phyloP scores from a whole-genome alignment of 2,329 filamentous ascomycete genomes.

The Alternaria alternata region DNA sequence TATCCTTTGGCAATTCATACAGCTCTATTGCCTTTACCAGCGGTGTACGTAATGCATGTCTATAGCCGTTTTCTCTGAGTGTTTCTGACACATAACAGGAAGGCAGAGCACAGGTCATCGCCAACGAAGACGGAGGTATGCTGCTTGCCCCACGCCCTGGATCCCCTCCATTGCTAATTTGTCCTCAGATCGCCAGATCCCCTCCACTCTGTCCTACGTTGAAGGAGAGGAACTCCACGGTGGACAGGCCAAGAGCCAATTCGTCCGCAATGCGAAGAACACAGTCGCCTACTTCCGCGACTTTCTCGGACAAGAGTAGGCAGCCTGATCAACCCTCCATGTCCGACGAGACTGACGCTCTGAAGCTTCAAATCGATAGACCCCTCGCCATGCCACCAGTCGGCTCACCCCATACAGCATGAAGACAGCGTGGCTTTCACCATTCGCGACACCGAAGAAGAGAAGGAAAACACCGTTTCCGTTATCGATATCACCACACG shows the following conservation, averaged over 20 bases:
- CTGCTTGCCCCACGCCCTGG: constrained; percentile 24
- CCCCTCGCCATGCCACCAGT: constrained; percentile 91
- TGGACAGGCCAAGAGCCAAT: constrained; percentile 91
- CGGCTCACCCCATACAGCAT: constrained; percentile 83
- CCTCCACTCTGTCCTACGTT: constrained; percentile 91
- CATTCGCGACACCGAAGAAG: constrained; percentile 74
- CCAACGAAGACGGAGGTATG: constrained; percentile 95
- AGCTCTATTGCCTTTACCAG: constrained; percentile 94
- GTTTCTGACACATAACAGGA: constrained; percentile 61
- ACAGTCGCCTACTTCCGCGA: constrained; percentile 96
- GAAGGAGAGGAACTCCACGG: constrained; percentile 97
- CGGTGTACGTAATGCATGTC: constrained; percentile 53
- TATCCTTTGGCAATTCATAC: constrained; percentile 98
- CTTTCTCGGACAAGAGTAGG: constrained; percentile 91
- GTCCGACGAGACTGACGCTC: constrained; percentile 27
- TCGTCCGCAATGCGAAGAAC: constrained; percentile 91
- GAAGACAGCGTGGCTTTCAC: constrained; percentile 79
- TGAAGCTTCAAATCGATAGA: constrained; percentile 90
- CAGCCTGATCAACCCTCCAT: not conserved
- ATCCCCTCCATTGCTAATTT: constrained; percentile 15
- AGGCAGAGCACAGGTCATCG: constrained; percentile 96
- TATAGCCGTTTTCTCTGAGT: too few relatives aligned
- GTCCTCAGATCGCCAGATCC: constrained; percentile 87
- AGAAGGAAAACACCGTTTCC: constrained; percentile 69
- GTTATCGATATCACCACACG: constrained; percentile 85